A percentile compares a stretch with the other conserved stretches of the same genome.
Evolutionary conservation across 192 early-diverging fungal genomes (phyloP).

Genomic region (Linnemannia schmuckeri): DNA sequence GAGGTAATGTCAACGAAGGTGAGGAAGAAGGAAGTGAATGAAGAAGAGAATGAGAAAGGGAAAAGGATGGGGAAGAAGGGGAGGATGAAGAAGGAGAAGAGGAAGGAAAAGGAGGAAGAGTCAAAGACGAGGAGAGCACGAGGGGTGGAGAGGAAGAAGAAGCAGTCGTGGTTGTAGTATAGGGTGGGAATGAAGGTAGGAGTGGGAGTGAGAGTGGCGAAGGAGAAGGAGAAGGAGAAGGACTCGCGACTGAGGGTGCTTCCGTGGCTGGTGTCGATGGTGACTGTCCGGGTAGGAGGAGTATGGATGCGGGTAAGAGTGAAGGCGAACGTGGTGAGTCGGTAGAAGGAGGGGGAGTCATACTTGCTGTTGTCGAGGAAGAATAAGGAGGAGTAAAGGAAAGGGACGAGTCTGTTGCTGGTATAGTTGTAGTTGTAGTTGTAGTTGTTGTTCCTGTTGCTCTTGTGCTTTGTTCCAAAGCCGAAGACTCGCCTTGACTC

Average conservation of each 20-base stretch:
- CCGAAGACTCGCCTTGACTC: no score
- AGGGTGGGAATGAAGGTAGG: neutral
- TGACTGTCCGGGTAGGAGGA: neutral
- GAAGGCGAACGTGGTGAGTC: neutral
- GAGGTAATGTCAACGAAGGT: neutral
- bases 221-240: neutral
- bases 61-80: neutral
- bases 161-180: neutral
- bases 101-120: neutral
- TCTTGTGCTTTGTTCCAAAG: no score
- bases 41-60: neutral
- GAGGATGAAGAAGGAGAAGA: slow-evolving; percentile 1
- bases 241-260: neutral
- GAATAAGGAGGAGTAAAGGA: neutral
- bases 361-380: neutral
- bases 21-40: neutral
- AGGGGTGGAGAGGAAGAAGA: neutral
- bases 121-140: neutral
- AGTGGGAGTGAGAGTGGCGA: neutral
- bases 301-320: neutral
- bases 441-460: neutral
- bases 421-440: neutral
- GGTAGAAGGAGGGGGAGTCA: no score
- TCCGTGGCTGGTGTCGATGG: neutral
- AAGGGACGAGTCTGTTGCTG: neutral